These are phyloP conservation scores for Isatis tinctoria DNA, from an alignment of 345 rosid species.

Conservation along the genomic window DNA sequence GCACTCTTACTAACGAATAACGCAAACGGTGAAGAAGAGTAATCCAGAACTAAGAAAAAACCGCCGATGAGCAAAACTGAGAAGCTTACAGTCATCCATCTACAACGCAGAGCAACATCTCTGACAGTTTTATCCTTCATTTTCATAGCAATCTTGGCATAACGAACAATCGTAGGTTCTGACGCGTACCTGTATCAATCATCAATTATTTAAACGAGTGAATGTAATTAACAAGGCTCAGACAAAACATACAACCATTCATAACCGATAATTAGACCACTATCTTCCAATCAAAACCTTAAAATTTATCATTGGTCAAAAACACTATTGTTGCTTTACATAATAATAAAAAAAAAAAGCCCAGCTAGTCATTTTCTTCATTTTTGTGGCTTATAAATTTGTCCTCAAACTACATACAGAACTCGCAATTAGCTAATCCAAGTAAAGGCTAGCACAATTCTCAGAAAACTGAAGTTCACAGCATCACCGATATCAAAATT, in stretches of 20 bases:
- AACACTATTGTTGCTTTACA: neutral
- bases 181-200: conserved; percentile 49
- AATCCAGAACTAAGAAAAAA: neutral
- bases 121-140: conserved; percentile 74
- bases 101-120: conserved; percentile 75
- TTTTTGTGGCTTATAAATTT: neutral
- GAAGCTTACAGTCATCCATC: conserved; percentile 78
- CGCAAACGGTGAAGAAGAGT: neutral
- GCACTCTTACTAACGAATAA: neutral
- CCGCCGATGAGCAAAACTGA: neutral
- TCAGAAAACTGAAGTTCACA: neutral
- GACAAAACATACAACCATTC: neutral
- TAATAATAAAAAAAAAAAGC: neutral
- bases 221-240: neutral
- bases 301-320: neutral
- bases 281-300: neutral
- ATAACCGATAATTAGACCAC: neutral
- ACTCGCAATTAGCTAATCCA: neutral
- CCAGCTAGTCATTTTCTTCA: neutral
- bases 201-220: neutral
- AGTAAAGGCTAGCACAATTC: neutral
- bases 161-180: conserved; percentile 53
- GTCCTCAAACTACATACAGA: neutral
- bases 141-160: conserved; percentile 80
- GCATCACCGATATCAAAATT: neutral